Evolutionary conservation across 1,139 yeast species (phyloP).

Genomic region (Yamadazyma dushanensis): DNA sequence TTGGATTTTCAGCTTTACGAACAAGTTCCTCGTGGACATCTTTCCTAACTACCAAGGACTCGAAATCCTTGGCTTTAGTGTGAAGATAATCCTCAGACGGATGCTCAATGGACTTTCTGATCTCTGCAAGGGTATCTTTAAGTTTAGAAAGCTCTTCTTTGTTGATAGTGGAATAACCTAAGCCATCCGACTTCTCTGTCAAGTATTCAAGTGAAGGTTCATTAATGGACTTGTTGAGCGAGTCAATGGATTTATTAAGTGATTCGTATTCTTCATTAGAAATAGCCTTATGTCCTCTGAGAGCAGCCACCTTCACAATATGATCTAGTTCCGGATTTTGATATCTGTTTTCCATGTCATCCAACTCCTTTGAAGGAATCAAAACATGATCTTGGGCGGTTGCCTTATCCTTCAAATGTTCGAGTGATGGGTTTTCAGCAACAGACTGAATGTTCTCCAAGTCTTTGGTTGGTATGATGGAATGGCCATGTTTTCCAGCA

Average conservation of each 20-base stretch:
- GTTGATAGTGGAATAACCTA: constrained; percentile 20
- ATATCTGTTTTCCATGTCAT: constrained; percentile 12
- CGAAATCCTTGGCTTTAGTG: constrained; percentile 14
- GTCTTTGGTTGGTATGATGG: constrained; percentile 3
- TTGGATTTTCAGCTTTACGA: constrained; percentile 18
- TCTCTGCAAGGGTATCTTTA: constrained; percentile 5
- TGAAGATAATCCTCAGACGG: constrained; percentile 18
- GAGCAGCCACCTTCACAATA: constrained; percentile 16
- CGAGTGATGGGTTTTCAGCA: constrained; percentile 25
- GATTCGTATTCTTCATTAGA: constrained; percentile 14
- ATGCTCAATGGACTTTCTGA: constrained; percentile 19
- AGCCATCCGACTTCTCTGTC: constrained; percentile 14
- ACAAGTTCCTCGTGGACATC: constrained; percentile 17
- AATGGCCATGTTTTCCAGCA: constrained; percentile 10
- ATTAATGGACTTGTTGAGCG: constrained; percentile 2
- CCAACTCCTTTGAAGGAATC: constrained; percentile 12
- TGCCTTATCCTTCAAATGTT: constrained; percentile 27
- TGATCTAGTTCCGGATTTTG: constrained; percentile 27
- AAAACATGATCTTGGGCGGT: constrained; percentile 10
- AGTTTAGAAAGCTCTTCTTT: constrained; percentile 17
- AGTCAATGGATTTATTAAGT: neutral
- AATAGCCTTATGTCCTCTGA: constrained; percentile 17
- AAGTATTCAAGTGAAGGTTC: constrained; percentile 24
- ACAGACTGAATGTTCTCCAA: constrained; percentile 15
- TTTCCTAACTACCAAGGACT: constrained; percentile 11